Evolutionary conservation across 2,329 filamentous ascomycete species (phyloP), one percentile per base, ranked within the genome.

Genomic region (Sarocladiaceae sp.): DNA sequence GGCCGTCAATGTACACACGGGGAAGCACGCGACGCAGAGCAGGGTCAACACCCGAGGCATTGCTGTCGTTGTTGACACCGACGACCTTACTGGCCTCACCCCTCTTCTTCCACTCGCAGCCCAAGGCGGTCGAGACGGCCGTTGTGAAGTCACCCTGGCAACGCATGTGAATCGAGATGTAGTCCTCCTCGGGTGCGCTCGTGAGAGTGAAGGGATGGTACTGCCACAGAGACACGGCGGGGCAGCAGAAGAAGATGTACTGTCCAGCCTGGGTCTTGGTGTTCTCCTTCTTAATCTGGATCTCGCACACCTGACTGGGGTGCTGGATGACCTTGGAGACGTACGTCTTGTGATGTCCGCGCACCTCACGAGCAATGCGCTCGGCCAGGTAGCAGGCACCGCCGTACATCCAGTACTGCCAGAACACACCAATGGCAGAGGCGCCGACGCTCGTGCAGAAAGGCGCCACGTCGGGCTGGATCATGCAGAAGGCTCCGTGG

Each of bases 241-340:
- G 90, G 66, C 89, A 94, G 75, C 87, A 93, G 60, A 94, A 78
- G 74, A 93, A 93, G 62, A 95, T 93, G 72, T 94, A 94, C 78
- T 90, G 88, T 49, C 90, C 90, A 18, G 89, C 87, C 50, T 80
- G 79, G 3, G 88, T 90, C 75, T 86, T 90, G 40, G 88, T 92
- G 70, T 90, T 76, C 64, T 92, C 88, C 71, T 94, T 94, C 77
- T 93, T 92, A 73, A 95, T 91, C 72, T 94, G 90, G 55, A 95
- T 92, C 71, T 95, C 90, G 66, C 88, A 88, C 17, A 95, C 90
- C 62, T 91, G 90, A 74, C 87, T 90, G 7, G 89, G 89, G 67
- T 95, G 89, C 72, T 94, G 89, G 58, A 95, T 86, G 56, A 95
- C 90, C 73, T 94, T 94, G 57, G 87, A 90, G 55, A 95, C 88